Evolutionary conservation across 306 rosid genomes (phyloP), one percentile per base, ranked within the genome.

Genomic region (Erythrophleum fordii): DNA sequence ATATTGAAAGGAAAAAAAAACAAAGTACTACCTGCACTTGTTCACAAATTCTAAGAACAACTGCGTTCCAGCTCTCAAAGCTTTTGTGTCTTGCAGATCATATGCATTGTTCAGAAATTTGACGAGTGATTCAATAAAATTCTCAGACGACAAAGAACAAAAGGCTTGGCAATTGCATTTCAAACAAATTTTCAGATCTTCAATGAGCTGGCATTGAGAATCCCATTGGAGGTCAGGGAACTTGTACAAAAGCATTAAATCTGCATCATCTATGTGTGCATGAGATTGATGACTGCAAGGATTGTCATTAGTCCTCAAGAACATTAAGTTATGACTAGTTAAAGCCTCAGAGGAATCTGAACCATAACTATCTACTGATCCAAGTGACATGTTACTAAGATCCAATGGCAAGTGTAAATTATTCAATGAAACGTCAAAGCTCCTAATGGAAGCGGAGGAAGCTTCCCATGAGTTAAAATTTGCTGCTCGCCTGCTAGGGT

Each of bases 21-120:
- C n/a, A n/a, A n/a, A n/a, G n/a, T n/a, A n/a, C n/a, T 86, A 87
- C 99, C 97, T 92, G 97, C 76, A 88, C 71, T 83, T 89, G 44
- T 81, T 88, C 82, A 90, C 83, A 84, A 88, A 85, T 76, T 85
- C 84, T 60, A 83, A 81, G 48, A 96, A 70, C 82, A 92, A 82
- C 79, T 85, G 91, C 42, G 77, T 84, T 82, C 98, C 98, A 73
- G 87, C 77, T 85, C 73, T 92, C 82, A 85, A 85, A 41, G 93
- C 92, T 70, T 83, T 74, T 35, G 68, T 25, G 26, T 96, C 97
- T 48, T 75, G 81, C 62, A 6, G 84, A 69, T 84, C 91, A 84
- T 75, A 72, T 72, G 99, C 93, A 70, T 79, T 88, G 85, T 79
- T 87, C 46, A 96, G 77, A 88, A 96, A 96, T 37, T 46, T 85